These are phyloP conservation scores for Sphaerulina vaccinii DNA, from an alignment of 2,329 filamentous ascomycete species.

Conservation along the genomic window DNA sequence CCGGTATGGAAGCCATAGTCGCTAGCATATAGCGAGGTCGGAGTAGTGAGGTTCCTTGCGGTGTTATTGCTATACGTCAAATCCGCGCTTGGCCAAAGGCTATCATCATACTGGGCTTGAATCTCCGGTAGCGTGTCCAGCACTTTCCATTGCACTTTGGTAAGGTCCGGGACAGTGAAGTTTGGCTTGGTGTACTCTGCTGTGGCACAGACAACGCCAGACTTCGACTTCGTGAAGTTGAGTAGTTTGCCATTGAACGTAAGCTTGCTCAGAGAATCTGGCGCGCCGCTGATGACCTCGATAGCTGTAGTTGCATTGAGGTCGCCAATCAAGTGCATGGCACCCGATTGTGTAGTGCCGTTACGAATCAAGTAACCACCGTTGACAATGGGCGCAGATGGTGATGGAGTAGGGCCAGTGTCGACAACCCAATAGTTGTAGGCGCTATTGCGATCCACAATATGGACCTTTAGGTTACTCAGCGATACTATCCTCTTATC, in stretches of 20 bases:
- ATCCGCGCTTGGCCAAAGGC: slow-evolving; percentile 62
- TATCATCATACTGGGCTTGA: slow-evolving; percentile 64
- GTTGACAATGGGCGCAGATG: slow-evolving; percentile 56
- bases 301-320: slow-evolving; percentile 67
- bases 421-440: slow-evolving; percentile 70
- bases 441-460: slow-evolving; percentile 63
- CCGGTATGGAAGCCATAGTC: slow-evolving; percentile 76
- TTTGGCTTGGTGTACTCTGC: slow-evolving; percentile 53
- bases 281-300: slow-evolving; percentile 65
- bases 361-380: slow-evolving; percentile 65
- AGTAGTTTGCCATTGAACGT: slow-evolving; percentile 58
- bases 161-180: slow-evolving; percentile 58
- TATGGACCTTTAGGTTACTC: slow-evolving; percentile 54
- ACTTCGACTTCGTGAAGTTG: slow-evolving; percentile 29
- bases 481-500: slow-evolving; percentile 55
- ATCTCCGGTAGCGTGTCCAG: slow-evolving; percentile 72
- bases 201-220: slow-evolving; percentile 52
- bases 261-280: slow-evolving; percentile 53
- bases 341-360: slow-evolving; percentile 54
- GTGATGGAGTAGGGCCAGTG: slow-evolving; percentile 37
- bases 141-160: slow-evolving; percentile 64
- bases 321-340: slow-evolving; percentile 66
- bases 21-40: slow-evolving; percentile 62
- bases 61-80: slow-evolving; percentile 62
- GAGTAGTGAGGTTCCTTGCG: slow-evolving; percentile 56